These are phyloP conservation scores for Sporothrix variecibatus DNA, from an alignment of 2,329 filamentous ascomycete species.

Conservation along the genomic window DNA sequence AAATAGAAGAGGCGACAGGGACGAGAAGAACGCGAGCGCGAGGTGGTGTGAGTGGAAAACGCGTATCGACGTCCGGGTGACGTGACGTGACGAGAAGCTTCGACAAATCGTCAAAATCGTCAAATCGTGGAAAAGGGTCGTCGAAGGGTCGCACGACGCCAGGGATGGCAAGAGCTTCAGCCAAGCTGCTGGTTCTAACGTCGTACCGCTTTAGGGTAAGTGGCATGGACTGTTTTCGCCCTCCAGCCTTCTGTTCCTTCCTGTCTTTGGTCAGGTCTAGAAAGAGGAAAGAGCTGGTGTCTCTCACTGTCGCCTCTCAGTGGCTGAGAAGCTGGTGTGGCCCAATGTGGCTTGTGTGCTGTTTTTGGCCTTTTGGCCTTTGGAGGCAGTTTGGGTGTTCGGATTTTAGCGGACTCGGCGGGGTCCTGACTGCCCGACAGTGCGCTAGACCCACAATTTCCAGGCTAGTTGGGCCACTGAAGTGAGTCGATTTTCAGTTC, in stretches of 20 bases:
- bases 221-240: neutral
- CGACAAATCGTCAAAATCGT: neutral
- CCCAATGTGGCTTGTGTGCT: slow-evolving; percentile 11
- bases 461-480: neutral
- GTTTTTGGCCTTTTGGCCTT: neutral
- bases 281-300: neutral
- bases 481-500: neutral
- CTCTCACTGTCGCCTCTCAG: slow-evolving; percentile 1
- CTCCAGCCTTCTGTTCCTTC: neutral
- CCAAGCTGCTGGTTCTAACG: slow-evolving; percentile 2
- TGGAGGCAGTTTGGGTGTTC: neutral
- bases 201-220: neutral
- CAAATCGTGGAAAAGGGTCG: neutral
- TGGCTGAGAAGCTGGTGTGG: slow-evolving; percentile 14
- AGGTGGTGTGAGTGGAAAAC: neutral
- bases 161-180: neutral
- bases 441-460: neutral
- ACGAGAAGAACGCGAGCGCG: neutral
- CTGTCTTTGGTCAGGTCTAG: neutral
- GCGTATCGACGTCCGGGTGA: neutral
- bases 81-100: neutral
- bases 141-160: neutral
- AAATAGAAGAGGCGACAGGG: neutral
- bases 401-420: neutral
- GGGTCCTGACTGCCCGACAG: neutral